Evolutionary conservation across 108 stramenopile genomes (phyloP), one percentile per base, ranked within the genome.

Genomic region (Thalassiosira profunda): DNA sequence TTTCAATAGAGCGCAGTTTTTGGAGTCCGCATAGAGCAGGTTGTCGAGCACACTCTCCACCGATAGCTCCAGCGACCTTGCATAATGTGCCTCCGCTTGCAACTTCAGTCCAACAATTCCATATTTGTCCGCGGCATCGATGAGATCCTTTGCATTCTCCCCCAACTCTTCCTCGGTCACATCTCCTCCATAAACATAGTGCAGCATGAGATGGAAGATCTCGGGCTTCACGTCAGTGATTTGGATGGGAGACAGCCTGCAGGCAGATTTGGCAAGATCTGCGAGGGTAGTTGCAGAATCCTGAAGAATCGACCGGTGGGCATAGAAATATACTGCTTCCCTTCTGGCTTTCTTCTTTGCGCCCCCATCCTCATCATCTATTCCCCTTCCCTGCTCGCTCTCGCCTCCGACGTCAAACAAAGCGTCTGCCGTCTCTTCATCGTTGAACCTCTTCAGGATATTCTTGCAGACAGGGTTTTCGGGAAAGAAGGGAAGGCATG

Each of bases 121-220:
- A 69, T 69, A 69, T 34, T 60, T 60, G 23, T 60, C 68, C 6
- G 68, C 44, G 7, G 68, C 58, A 8, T 60, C 35, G 14, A 69
- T 46, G 17, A 69, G 17, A 8, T 21, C 17, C 18, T 38, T 69
- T 10, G 58, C 58, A 33, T 48, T n/a, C 2, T 10, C 43, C 8
- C 9, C 24, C 31, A 59, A 61, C 12, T 48, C 28, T 21, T 69
- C 14, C 9, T 21, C 5, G 0, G n/a, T 51, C 31, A 51, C 3
- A 2, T 51, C 4, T 5, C 49, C 49, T 18, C 49, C 49, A 18
- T 51, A 51, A 7, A 28, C 15, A 33, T 51, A 51, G 25, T 28
- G 30, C 18, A 51, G 25, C n/a, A 51, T n/a, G 5, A 10, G n/a
- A 23, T 33, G 49, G 18, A 51, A 51, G 3, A 51, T 33, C 2